phyloP scores from a whole-genome alignment of 352 stramenopile genomes.

The Globisporangium echinulatum region DNA sequence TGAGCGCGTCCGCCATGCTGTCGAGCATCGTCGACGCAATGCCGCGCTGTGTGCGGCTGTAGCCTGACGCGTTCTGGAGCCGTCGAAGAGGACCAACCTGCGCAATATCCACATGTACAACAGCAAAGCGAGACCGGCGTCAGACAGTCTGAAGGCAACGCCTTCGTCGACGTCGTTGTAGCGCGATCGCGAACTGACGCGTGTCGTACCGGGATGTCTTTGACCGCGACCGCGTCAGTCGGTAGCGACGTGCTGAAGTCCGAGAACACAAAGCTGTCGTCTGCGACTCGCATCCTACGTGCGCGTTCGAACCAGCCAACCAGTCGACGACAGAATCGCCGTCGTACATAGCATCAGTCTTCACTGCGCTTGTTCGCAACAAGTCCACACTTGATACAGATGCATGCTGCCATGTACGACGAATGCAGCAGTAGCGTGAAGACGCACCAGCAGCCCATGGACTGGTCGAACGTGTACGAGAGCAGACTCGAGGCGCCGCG shows the following conservation, averaged over 20 bases:
- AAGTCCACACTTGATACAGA: too few species aligned
- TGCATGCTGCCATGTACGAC: too few species aligned
- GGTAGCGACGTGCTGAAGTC: constrained; percentile 70
- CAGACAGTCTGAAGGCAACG: neutral
- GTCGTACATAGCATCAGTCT: too few species aligned
- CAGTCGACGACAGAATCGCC: too few species aligned
- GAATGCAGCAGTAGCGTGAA: neutral
- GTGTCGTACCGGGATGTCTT: constrained; percentile 55
- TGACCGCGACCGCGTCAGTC: constrained; percentile 58
- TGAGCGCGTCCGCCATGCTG: constrained; percentile 59
- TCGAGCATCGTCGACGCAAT: constrained; percentile 66
- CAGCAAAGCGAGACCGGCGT: neutral
- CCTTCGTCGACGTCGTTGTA: too few species aligned
- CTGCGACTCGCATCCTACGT: constrained; percentile 75
- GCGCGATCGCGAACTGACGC: neutral
- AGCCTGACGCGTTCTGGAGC: constrained; percentile 77
- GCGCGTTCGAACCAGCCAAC: neutral
- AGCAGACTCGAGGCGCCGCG: constrained; percentile 51
- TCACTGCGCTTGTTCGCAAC: too few species aligned
- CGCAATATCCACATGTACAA: neutral
- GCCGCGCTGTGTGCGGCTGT: constrained; percentile 58
- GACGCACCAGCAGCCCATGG: constrained; percentile 66
- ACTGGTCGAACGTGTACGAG: constrained; percentile 73
- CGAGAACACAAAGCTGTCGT: constrained; percentile 82
- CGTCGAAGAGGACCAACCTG: constrained; percentile 70